Base-by-base conservation (phyloP, 306 rosid species). In the Fragaria vesca region DNA sequence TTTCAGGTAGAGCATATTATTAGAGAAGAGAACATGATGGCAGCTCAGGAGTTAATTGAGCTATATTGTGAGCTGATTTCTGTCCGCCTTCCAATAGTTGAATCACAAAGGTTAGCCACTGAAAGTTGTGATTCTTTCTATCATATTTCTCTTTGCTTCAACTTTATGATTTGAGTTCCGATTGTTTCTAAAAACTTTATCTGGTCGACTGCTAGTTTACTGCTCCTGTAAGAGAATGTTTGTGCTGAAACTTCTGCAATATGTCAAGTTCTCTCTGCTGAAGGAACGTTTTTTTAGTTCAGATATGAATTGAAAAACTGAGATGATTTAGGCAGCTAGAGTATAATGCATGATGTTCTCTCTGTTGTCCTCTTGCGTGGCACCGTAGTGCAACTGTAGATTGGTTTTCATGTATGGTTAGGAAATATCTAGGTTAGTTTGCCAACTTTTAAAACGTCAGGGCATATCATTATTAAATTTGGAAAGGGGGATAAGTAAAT, bases 1-100 rank as follows among this genome's bases (percentile, higher is more conserved):
- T 65, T 83, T 78, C 89, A 94, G 98, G 96, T 95, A 15, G 97
- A 95, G 76, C 98, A 95, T 88, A 91, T 95, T 74, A 86, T 92
- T 74, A 88, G 97, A 81, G 98, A 95, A 82, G 97, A 95, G 91
- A 95, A 92, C 69, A 95, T 92, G 97, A 92, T 95, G 91, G 98
- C 97, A 45, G 97, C 98, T 72, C 98, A 95, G 75, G 98, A 95
- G 88, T 87, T 95, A 81, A 74, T 95, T 68, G 98, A 91, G 85
- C 89, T 95, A 40, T 92, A 89, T 78, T 83, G 88, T 42, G 97
- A 95, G 86, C 98, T 95, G 67, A 87, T 95, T 72, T 45, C 87
- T 8, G 96, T 92, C 70, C 93, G 97, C 61, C 97, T 95, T 82
- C 98, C 97, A 16, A 91, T 95, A 78, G 85, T 95, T 66, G 98